Conservation (phyloP, 1,139 yeast species). For the Nakaseomyces kungkrabaensis region DNA sequence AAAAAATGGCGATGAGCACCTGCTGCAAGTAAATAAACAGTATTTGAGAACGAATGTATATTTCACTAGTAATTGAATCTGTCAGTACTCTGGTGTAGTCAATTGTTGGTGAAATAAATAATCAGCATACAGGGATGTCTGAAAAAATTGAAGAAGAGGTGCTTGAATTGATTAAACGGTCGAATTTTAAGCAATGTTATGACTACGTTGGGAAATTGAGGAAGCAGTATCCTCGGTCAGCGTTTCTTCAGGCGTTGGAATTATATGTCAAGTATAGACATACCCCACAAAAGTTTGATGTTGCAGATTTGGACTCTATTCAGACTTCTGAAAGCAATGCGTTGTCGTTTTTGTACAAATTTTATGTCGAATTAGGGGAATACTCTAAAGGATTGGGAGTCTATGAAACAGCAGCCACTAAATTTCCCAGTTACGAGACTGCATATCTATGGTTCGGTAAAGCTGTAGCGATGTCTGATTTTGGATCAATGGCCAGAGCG, state of each 20-base stretch:
- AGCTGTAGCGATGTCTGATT: conserved; percentile 20
- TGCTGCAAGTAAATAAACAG: too few species aligned
- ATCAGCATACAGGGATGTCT: neutral
- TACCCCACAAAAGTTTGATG: conserved; percentile 21
- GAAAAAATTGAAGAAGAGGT: conserved; percentile 19
- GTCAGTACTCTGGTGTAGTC: too few species aligned
- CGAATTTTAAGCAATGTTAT: conserved; percentile 23
- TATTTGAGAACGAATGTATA: too few species aligned
- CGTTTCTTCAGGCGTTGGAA: conserved; percentile 19
- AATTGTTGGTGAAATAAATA: too few species aligned
- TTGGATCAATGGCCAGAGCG: conserved; percentile 19
- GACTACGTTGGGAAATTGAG: conserved; percentile 14
- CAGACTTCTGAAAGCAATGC: conserved; percentile 18
- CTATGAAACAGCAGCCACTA: conserved; percentile 22
- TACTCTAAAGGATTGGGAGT: conserved; percentile 20
- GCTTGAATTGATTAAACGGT: conserved; percentile 15
- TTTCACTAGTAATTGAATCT: too few species aligned
- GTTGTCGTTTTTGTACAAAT: conserved; percentile 18
- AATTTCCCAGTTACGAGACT: conserved; percentile 21
- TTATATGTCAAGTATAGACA: conserved; percentile 23
- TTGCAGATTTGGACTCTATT: conserved; percentile 11
- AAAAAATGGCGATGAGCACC: neutral
- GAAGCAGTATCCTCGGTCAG: conserved; percentile 20
- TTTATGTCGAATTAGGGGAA: conserved; percentile 20
- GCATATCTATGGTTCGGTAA: conserved; percentile 24